These are phyloP conservation scores for Cladophialophora immunda DNA, from an alignment of 2,329 filamentous ascomycete genomes.

Conservation along the genomic window DNA sequence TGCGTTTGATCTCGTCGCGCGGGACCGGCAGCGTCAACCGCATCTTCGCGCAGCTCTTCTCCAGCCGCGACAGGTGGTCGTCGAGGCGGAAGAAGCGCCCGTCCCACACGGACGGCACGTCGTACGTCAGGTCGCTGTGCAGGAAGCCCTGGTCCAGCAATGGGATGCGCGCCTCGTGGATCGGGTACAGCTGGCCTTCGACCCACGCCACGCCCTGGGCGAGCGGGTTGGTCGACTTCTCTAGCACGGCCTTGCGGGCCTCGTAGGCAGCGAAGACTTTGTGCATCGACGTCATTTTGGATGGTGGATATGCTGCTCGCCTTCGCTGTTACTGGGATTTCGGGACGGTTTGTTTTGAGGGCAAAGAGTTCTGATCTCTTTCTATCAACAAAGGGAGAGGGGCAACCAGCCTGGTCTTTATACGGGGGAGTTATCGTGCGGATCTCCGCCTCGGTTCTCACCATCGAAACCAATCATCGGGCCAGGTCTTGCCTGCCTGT, in stretches of 20 bases:
- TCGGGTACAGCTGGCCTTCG: constrained; percentile 53
- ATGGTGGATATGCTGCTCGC: not conserved
- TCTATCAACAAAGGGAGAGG: not conserved
- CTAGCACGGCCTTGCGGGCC: constrained; percentile 45
- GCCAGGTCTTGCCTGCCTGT: constrained; percentile 6
- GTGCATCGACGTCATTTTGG: constrained; percentile 55
- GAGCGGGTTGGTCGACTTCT: constrained; percentile 50
- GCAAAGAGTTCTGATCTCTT: no score
- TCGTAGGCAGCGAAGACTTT: constrained; percentile 53
- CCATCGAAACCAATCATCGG: not conserved
- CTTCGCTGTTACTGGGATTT: not conserved
- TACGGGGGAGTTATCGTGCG: not conserved
- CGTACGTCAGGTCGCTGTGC: constrained; percentile 62
- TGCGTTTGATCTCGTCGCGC: constrained; percentile 50
- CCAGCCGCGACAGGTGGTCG: constrained; percentile 57
- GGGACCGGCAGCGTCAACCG: constrained; percentile 55
- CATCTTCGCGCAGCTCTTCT: constrained; percentile 57
- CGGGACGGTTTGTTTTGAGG: not conserved
- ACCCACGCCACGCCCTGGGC: constrained; percentile 60
- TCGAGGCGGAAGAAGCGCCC: constrained; percentile 62
- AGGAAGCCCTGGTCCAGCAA: constrained; percentile 62
- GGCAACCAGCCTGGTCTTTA: not conserved
- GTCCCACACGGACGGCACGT: constrained; percentile 62
- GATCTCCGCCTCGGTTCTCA: not conserved
- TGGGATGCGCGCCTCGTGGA: constrained; percentile 60